Conservation (phyloP, 2,329 filamentous ascomycete species). For the Hortaea sp. region DNA sequence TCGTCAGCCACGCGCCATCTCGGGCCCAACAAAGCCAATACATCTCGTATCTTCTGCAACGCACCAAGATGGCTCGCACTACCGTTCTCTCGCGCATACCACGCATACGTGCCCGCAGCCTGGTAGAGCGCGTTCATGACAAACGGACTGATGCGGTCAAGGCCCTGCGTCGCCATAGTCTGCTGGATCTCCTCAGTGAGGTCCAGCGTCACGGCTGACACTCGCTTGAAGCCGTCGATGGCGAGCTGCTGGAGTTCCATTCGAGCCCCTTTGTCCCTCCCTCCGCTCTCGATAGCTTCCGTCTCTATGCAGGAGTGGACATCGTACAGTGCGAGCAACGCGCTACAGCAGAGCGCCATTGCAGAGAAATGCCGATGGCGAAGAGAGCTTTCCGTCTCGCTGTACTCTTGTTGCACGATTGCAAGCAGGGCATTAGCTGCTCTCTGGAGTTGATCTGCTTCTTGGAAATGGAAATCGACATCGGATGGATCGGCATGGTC, state of each 20-base stretch:
- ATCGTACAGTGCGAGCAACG: slow-evolving; percentile 8
- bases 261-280: slow-evolving; percentile 7
- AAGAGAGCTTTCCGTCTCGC: no score
- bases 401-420: no score
- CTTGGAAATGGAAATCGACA: no score
- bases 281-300: slow-evolving; percentile 7
- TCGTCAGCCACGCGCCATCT: no score
- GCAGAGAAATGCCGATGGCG: no score
- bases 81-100: slow-evolving; percentile 10
- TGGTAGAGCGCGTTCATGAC: slow-evolving; percentile 9
- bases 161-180: neutral
- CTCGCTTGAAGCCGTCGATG: slow-evolving; percentile 9
- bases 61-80: slow-evolving; percentile 4
- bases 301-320: slow-evolving; percentile 13
- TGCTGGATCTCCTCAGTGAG: slow-evolving; percentile 7
- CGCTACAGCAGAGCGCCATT: no score
- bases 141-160: slow-evolving; percentile 6
- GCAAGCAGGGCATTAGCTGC: no score
- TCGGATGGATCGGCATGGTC: no score
- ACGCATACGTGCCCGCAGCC: slow-evolving; percentile 10
- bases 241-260: slow-evolving; percentile 12
- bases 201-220: neutral
- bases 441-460: no score
- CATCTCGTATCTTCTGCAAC: slow-evolving; percentile 4
- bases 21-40: no score